These are phyloP conservation scores for Sphaceloma murrayae DNA, from an alignment of 2,329 filamentous ascomycete species.

Conservation along the genomic window DNA sequence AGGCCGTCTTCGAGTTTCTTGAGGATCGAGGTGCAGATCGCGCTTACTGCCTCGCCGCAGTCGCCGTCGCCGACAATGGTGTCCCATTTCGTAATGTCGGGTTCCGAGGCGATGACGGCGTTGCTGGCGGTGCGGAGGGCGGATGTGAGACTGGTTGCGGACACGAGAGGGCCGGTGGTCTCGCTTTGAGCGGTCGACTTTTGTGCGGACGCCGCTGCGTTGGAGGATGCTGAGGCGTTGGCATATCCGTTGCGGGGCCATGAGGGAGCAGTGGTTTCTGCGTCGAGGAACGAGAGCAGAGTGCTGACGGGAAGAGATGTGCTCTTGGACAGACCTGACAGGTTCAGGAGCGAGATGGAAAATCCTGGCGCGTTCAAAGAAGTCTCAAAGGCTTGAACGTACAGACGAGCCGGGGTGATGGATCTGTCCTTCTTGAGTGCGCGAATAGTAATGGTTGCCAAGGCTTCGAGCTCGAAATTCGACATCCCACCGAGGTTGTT, in stretches of 20 bases:
- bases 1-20: conserved; percentile 26
- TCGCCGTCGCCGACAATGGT: conserved; percentile 57
- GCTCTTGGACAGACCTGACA: conserved; percentile 37
- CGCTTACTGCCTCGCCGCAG: conserved; percentile 48
- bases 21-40: conserved; percentile 30
- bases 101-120: conserved; percentile 48
- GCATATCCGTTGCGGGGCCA: conserved; percentile 43
- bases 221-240: conserved; percentile 15
- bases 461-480: conserved; percentile 39
- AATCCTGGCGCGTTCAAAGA: conserved; percentile 49
- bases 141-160: conserved; percentile 28
- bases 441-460: conserved; percentile 34
- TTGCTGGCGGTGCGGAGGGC: conserved; percentile 36
- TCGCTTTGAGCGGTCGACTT: no score
- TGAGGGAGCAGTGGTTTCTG: conserved; percentile 42
- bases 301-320: conserved; percentile 33
- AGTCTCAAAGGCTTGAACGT: conserved; percentile 43
- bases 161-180: conserved; percentile 23
- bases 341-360: conserved; percentile 46
- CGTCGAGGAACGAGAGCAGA: conserved; percentile 41
- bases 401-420: conserved; percentile 40
- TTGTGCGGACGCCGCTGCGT: conserved; percentile 20
- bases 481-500: conserved; percentile 44
- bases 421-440: conserved; percentile 40
- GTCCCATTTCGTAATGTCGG: conserved; percentile 54